Evolutionary conservation across 1,284 basidiomycete genomes (phyloP), one percentile per base, ranked within the genome.

Genomic region (Wallemia ichthyophaga): DNA sequence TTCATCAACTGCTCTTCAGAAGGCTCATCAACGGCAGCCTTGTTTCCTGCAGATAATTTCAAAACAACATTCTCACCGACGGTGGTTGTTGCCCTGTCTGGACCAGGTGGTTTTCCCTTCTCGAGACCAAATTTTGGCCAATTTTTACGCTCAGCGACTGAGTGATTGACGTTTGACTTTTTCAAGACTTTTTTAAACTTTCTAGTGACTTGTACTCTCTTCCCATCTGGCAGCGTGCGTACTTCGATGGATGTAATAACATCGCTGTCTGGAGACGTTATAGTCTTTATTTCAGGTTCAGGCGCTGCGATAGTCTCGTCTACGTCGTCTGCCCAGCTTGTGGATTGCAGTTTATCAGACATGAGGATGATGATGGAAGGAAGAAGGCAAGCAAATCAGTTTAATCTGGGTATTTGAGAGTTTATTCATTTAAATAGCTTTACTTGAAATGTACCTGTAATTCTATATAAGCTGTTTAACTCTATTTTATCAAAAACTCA

Each of bases 91-190:
- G 87, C 84, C 54, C 81, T 76, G 73, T 96, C 86, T 11, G 91
- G 92, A 3, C 94, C 94, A 2, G 84, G 71, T 58, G 83, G 78
- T 67, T 81, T 86, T 53, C 85, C 85, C 70, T 80, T 83, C 72
- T 99, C 94, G 65, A 78, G 75, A 1, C 92, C 92, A 68, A 99
- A 99, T 72, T 96, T 98, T 31, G 80, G 68, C 89, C 88, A 95
- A 62, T 78, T 80, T 71, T 94, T 85, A 57, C 92, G 78, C 71
- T 92, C 87, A 0, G 94, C 94, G 5, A 95, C 88, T 23, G 78
- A 76, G 67, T 92, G 88, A 64, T 91, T 86, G 33, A 98, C 94
- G 48, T 87, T 76, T n/a, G 84, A 81, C 69, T 87, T 91, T 68
- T 92, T 82, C 23, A 95, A 75, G 1, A 82, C 84, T 58, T 89